Evolutionary conservation across 2,329 filamentous ascomycete species (phyloP), one percentile per base, ranked within the genome.

Genomic region (Cryphonectria parasitica): DNA sequence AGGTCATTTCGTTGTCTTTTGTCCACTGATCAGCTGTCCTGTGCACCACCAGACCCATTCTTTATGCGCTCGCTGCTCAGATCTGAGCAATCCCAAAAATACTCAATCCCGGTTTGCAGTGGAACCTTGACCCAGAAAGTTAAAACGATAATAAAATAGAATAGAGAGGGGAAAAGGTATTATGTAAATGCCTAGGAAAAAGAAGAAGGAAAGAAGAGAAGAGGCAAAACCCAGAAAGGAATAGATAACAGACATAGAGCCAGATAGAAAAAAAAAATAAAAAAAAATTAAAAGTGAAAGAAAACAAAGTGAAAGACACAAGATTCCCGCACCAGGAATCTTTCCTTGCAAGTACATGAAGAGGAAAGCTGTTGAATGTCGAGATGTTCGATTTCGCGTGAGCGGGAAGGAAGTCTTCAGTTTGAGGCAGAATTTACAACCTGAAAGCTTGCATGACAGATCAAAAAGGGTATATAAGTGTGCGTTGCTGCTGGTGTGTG

Each of bases 361-460:
- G 69, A 67, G 70, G 43, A 60, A 66, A n/a, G n/a, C n/a, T n/a
- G n/a, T n/a, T 28, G 39, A 43, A 39, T 25, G 36, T 49, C 41
- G 41, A 54, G n/a, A 22, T 36, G 54, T 72, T 61, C 70, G 67
- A 63, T 58, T 75, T 78, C 76, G 77, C 77, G 78, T 77, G 77
- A 78, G 78, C 77, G 77, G 73, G 72, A 70, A 66, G 66, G 6
- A 67, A 63, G 69, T 72, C 71, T 72, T 72, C 63, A 63, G 70
- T 63, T 66, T 73, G 73, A 71, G 77, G 75, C 76, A 75, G 71
- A 72, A 58, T 74, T 71, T 64, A 67, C 71, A 71, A 69, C 67
- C 64, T 64, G 64, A 66, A 61, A 58, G 70, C 69, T 69, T 61
- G 67, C 61, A 69, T 71, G 64, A 73, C 72, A 73, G 71, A 11